Evolutionary conservation across 2,329 filamentous ascomycete species (phyloP), one percentile per base, ranked within the genome.

Genomic region (Aspergillus intermedius): DNA sequence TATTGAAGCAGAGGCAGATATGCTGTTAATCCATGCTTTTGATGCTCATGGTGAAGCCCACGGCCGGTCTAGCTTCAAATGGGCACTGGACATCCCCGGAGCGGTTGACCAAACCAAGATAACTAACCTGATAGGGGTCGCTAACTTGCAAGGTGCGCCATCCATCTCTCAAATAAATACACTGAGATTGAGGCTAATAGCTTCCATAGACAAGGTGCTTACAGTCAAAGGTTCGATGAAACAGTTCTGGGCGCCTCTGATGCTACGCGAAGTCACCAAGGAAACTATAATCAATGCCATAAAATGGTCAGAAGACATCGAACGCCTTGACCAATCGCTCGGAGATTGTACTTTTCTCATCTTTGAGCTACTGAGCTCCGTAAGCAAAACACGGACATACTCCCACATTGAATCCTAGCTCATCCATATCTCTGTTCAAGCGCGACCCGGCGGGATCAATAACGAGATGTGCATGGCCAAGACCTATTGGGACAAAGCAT

Each of bases 1-100:
- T 3, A 47, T 51, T 4, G 44, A 32, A 2, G 40, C 43, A 1
- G 35, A 48, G 5, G 25, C 30, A 1, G 47, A 54, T 15, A 54
- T 52, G 52, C 30, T 52, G 12, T 23, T 52, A 7, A 45, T 54
- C 2, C 52, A 52, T 45, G 52, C 32, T 1, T 50, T 49, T 8
- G 50, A 79, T 55, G 67, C 62, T 39, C 72, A 58, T 28, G 73
- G 71, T 37, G 81, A 79, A 69, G 78, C 76, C 60, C 51, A 73
- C 58, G 39, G 59, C 63, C 0, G 73, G 74, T 68, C 67, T 0
- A 69, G 71, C 42, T 83, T 83, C 63, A 28, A 42, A 17, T 54
- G 49, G 50, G 52, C 50, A n/a, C 40, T 54, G 47, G 30, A 49
- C 40, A 49, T 52, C 3, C 47, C 49, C 3, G 52, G 49, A 2